Base-by-base conservation (phyloP, 768 basidiomycete species). In the Pholiota microspora region DNA sequence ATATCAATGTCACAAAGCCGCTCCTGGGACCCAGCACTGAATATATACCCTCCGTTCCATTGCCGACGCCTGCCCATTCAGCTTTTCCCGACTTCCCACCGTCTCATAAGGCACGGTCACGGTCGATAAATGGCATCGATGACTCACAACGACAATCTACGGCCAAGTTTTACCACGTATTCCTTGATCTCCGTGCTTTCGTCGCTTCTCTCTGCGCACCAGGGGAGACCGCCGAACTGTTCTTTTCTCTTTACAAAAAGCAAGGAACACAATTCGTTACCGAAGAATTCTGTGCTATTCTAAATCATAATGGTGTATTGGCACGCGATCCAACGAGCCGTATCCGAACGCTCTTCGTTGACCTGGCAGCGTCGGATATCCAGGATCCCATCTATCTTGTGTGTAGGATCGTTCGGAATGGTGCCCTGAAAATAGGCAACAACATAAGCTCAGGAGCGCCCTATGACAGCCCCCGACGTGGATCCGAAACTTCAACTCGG, bases 181-280 rank as follows among this genome's bases (percentile, higher is more conserved):
- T 85, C 66, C 79, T 98, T 58, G 95, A 98, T 61, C 71, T 98
- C 7, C 88, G 92, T 16, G 94, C 94, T 0, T 94, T 98, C 65
- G 88, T 95, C 28, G 96, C 94, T 13, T 89, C 88, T 5, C 88
- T 88, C 1, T 98, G 95, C 69, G 77, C 86, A 0, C 88, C 95
- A 0, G 94, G 94, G 8, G 96, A 98, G 71, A 91, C 89, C 0
- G 92, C 88, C 12, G 96, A 98, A 66, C 83, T 98, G 2, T 92
- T 86, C 66, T 97, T 98, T 74, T 94, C 93, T 9, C 78, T 98
- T 6, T 98, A 90, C 78, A 90, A 88, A 70, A 88, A 89, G 65
- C 80, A 82, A 48, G 90, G 89, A 48, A 79, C 80, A 4, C 87
- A 90, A 47, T 98, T 95, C 68, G 82, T 98, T 36, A 94, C 94